Percentiles rank a stretch among this genome's conserved stretches.
Evolutionary conservation across 2,329 filamentous ascomycete species (phyloP).

Genomic region (Colletotrichum tropicicola): DNA sequence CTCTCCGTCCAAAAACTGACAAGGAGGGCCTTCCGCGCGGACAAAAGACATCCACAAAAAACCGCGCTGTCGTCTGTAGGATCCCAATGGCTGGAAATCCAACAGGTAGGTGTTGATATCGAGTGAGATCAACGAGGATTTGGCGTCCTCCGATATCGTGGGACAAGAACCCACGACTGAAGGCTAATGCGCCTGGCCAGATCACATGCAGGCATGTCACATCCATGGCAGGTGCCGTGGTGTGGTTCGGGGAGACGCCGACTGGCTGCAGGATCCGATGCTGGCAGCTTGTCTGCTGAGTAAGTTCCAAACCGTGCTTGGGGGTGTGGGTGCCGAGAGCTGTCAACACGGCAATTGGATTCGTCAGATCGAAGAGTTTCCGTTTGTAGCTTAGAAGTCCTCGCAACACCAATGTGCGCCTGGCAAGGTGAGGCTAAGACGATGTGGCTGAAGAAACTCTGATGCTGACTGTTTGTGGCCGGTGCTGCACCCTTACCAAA

Average conservation of each 20-base stretch:
- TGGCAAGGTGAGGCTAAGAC: constrained; percentile 17
- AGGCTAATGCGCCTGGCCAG: constrained; percentile 68
- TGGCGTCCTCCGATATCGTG: constrained; percentile 59
- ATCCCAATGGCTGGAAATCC: constrained; percentile 42
- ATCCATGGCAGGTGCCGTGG: constrained; percentile 50
- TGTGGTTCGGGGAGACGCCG: constrained; percentile 50
- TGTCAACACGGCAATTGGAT: constrained; percentile 46
- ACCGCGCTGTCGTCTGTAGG: constrained; percentile 72
- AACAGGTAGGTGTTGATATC: constrained; percentile 54
- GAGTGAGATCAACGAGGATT: constrained; percentile 43
- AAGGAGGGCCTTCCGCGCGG: constrained; percentile 77
- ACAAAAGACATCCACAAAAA: constrained; percentile 98
- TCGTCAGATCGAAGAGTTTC: constrained; percentile 51
- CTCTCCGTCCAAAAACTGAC: constrained; percentile 63
- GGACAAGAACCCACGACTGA: constrained; percentile 51
- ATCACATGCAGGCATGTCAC: constrained; percentile 57
- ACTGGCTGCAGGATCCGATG: constrained; percentile 35
- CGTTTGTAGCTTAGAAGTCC: constrained; percentile 52
- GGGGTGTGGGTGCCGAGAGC: constrained; percentile 53
- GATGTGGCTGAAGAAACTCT: constrained; percentile 12
- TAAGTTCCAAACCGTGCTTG: constrained; percentile 33
- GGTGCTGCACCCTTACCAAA: constrained; percentile 54
- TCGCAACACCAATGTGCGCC: constrained; percentile 40
- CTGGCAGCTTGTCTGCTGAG: constrained; percentile 8
- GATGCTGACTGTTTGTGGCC: constrained; percentile 59